Evolutionary conservation across 2,329 filamentous ascomycete species (phyloP).

Genomic region (Dactylellina drechsleri): DNA sequence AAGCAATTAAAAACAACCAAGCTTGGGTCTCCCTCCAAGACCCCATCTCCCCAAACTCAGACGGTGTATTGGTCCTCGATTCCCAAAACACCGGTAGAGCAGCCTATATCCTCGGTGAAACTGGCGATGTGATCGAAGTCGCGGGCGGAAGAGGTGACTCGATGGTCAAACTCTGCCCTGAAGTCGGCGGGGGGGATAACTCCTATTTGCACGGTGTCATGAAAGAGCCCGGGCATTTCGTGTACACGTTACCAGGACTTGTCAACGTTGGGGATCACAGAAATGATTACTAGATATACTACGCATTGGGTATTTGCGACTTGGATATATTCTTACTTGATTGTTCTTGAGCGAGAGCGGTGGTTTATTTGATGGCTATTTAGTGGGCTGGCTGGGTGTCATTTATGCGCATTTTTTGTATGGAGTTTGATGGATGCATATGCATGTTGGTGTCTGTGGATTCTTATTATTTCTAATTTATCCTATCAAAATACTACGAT

Average conservation of each 20-base stretch:
- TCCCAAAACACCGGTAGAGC: conserved; percentile 28
- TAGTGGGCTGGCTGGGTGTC: too few species aligned
- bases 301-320: too few species aligned
- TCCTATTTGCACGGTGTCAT: conserved; percentile 21
- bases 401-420: neutral
- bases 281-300: neutral
- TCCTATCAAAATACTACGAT: too few species aligned
- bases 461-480: too few species aligned
- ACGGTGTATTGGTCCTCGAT: conserved; percentile 21
- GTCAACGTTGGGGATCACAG: neutral
- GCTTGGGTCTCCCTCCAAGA: conserved; percentile 40
- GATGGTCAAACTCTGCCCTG: conserved; percentile 32
- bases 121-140: conserved; percentile 40
- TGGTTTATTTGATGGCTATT: too few species aligned
- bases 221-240: conserved; percentile 41
- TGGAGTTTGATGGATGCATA: neutral
- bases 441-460: too few species aligned
- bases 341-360: too few species aligned
- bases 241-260: conserved; percentile 22
- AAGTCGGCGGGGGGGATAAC: conserved; percentile 25
- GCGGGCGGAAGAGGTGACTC: conserved; percentile 25
- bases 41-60: conserved; percentile 33
- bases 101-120: conserved; percentile 33
- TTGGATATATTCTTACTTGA: too few species aligned
- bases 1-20: conserved; percentile 49